Conservation (phyloP, 805 yeast genomes). For the Kuraishia ogatae region DNA sequence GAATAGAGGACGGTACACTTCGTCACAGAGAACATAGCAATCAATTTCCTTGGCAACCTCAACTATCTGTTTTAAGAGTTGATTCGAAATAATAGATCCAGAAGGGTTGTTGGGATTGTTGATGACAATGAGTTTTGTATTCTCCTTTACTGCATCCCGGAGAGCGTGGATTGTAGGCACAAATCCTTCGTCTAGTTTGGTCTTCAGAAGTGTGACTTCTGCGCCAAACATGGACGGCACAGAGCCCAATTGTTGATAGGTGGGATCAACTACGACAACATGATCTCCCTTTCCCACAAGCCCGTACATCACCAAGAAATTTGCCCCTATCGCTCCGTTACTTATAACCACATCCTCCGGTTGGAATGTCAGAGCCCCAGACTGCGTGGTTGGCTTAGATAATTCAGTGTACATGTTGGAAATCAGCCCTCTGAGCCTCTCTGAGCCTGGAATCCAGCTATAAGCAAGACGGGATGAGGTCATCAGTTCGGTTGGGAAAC, state of each 20-base stretch:
- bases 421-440: conserved; percentile 26
- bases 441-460: conserved; percentile 38
- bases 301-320: conserved; percentile 35
- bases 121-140: conserved; percentile 33
- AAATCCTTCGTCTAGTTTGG: conserved; percentile 25
- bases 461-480: conserved; percentile 27
- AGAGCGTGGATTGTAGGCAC: conserved; percentile 28
- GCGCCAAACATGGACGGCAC: conserved; percentile 40
- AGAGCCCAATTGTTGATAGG: conserved; percentile 39
- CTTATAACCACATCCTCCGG: conserved; percentile 35
- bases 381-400: conserved; percentile 3
- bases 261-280: conserved; percentile 38
- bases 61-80: conserved; percentile 25
- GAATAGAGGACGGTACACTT: conserved; percentile 45
- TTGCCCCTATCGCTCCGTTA: conserved; percentile 51
- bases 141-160: conserved; percentile 19
- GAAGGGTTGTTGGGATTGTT: conserved; percentile 44
- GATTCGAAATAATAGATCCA: conserved; percentile 31
- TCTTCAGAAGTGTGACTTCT: conserved; percentile 25
- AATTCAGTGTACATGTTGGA: conserved; percentile 26
- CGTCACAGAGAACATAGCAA: conserved; percentile 36
- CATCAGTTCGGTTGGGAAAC: conserved; percentile 13
- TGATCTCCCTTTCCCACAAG: conserved; percentile 36
- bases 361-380: conserved; percentile 9
- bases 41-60: conserved; percentile 25